These are phyloP conservation scores for Coccinonectria pachysandricola DNA, from an alignment of 2,329 filamentous ascomycete genomes.

Conservation along the genomic window DNA sequence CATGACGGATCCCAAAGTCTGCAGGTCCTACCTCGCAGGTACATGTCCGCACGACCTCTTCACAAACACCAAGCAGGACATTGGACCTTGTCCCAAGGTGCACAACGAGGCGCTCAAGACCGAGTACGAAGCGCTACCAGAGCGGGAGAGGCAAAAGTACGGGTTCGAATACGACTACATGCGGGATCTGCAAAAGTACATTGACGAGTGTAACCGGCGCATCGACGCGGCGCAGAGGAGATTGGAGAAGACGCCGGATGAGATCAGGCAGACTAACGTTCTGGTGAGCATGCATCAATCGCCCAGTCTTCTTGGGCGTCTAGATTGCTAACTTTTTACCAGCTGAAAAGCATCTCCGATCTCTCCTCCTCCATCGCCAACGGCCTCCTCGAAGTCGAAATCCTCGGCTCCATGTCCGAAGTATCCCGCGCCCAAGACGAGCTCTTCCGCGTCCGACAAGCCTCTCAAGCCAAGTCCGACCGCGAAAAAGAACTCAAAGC, in stretches of 20 bases:
- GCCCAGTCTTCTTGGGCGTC: neutral
- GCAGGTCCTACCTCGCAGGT: slow-evolving; percentile 85
- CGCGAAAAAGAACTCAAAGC: slow-evolving; percentile 82
- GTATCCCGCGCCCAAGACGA: slow-evolving; percentile 79
- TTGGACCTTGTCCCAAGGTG: slow-evolving; percentile 78
- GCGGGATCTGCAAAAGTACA: slow-evolving; percentile 90
- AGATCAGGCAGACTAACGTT: slow-evolving; percentile 89
- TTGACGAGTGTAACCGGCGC: slow-evolving; percentile 89
- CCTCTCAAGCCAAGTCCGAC: slow-evolving; percentile 71
- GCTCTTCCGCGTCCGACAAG: slow-evolving; percentile 73
- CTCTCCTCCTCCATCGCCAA: slow-evolving; percentile 67
- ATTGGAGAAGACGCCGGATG: slow-evolving; percentile 93
- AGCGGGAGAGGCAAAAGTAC: slow-evolving; percentile 63
- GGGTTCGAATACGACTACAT: slow-evolving; percentile 97
- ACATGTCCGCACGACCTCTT: slow-evolving; percentile 98
- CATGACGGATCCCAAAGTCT: slow-evolving; percentile 87
- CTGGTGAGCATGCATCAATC: slow-evolving; percentile 37
- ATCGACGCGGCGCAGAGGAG: slow-evolving; percentile 85
- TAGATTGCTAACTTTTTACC: slow-evolving; percentile 5
- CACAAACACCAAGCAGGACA: slow-evolving; percentile 97
- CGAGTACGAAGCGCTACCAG: slow-evolving; percentile 70
- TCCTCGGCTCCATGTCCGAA: slow-evolving; percentile 71
- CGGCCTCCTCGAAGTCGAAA: slow-evolving; percentile 74
- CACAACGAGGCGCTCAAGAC: slow-evolving; percentile 82
- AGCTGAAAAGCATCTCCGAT: slow-evolving; percentile 76